Evolutionary conservation across 306 rosid species (phyloP).

Genomic region (Inga laurina): DNA sequence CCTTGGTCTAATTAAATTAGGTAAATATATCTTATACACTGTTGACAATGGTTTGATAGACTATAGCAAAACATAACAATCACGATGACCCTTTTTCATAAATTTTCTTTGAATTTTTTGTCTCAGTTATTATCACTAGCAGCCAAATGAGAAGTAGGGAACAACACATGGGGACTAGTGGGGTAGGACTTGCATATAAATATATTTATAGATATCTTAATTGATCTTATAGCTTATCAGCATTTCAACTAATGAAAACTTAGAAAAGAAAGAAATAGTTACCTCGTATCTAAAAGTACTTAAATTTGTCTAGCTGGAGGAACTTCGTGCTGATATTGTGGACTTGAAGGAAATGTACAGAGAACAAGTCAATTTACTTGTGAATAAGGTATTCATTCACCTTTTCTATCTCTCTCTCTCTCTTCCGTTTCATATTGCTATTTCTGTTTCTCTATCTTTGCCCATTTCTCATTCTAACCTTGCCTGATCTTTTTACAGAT

Average conservation of each 20-base stretch:
- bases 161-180: too few species aligned
- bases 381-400: slow-evolving; percentile 69
- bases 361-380: slow-evolving; percentile 97
- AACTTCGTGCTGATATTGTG: slow-evolving; percentile 96
- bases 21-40: neutral
- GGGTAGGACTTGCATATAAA: neutral
- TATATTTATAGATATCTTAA: neutral
- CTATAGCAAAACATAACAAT: neutral
- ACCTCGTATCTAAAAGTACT: slow-evolving; percentile 27
- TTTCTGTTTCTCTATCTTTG: slow-evolving; percentile 4
- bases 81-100: neutral
- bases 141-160: too few species aligned
- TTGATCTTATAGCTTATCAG: slow-evolving; percentile 9
- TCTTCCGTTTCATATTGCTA: neutral
- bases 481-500: slow-evolving; percentile 35
- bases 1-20: too few species aligned
- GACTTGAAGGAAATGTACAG: slow-evolving; percentile 99
- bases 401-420: neutral
- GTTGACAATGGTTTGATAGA: neutral
- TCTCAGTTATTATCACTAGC: neutral
- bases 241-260: neutral
- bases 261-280: neutral
- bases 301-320: slow-evolving; percentile 81
- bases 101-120: neutral
- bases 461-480: slow-evolving; percentile 20